phyloP scores from a whole-genome alignment of 2,329 filamentous ascomycete genomes.

The Exophiala sp. region DNA sequence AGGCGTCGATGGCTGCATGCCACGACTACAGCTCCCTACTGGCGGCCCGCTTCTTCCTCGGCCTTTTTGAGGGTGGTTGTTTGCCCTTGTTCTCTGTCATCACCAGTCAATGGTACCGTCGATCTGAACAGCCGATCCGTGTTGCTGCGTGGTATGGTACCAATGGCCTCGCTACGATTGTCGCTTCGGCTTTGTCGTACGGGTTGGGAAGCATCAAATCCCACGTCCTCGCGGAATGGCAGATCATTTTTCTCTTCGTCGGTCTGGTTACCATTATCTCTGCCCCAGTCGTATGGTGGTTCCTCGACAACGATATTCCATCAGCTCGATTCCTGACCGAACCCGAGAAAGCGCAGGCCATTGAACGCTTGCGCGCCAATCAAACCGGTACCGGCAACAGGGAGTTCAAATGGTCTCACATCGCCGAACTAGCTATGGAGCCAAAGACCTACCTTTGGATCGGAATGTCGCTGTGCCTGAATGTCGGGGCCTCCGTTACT shows the following conservation, averaged over 20 bases:
- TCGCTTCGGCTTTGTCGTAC: conserved; percentile 56
- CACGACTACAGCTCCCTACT: conserved; percentile 47
- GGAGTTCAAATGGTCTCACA: conserved; percentile 46
- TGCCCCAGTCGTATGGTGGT: conserved; percentile 57
- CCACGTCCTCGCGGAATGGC: conserved; percentile 46
- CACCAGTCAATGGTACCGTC: conserved; percentile 46
- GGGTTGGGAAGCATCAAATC: conserved; percentile 55
- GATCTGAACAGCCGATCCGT: conserved; percentile 59
- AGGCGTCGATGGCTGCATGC: conserved; percentile 47
- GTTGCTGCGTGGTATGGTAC: conserved; percentile 66
- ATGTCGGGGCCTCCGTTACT: conserved; percentile 61
- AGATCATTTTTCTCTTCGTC: conserved; percentile 61
- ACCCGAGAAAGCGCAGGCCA: conserved; percentile 44
- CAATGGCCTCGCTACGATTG: conserved; percentile 56
- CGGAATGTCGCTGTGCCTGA: conserved; percentile 58
- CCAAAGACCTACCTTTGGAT: conserved; percentile 58
- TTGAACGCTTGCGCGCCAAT: conserved; percentile 50
- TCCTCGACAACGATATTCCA: conserved; percentile 58
- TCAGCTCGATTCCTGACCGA: conserved; percentile 49
- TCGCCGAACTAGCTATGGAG: conserved; percentile 42
- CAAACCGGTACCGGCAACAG: conserved; percentile 46
- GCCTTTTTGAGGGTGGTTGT: conserved; percentile 53
- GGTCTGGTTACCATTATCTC: conserved; percentile 59
- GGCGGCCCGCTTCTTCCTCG: conserved; percentile 51
- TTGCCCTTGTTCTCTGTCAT: conserved; percentile 45